Percentiles rank a stretch among this genome's conserved stretches.
These are phyloP conservation scores for Astrothelium macrocarpum DNA, from an alignment of 495 filamentous ascomycete species.

Conservation along the genomic window DNA sequence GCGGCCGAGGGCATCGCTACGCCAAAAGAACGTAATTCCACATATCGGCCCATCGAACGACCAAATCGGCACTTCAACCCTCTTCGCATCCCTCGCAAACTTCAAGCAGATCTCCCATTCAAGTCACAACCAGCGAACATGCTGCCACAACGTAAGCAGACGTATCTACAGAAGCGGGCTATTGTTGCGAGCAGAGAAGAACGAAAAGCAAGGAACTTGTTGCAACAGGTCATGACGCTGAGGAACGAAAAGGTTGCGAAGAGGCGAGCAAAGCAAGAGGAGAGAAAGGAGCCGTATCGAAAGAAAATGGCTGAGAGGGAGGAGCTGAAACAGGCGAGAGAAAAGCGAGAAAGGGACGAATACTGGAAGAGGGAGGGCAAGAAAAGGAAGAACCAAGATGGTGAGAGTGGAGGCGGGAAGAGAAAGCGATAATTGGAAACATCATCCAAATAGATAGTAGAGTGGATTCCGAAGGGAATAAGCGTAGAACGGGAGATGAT, in stretches of 20 bases:
- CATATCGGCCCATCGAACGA: constrained; percentile 76
- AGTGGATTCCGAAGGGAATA: no score
- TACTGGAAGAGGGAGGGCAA: constrained; percentile 92
- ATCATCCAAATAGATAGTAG: no score
- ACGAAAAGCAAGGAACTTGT: constrained; percentile 74
- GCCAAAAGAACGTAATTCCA: constrained; percentile 66
- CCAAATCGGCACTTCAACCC: constrained; percentile 84
- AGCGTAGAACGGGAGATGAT: no score
- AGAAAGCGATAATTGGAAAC: constrained; percentile 49
- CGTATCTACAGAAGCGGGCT: constrained; percentile 89
- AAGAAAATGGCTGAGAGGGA: constrained; percentile 69
- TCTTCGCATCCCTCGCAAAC: constrained; percentile 72
- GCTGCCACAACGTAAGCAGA: constrained; percentile 66
- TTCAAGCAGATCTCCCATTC: constrained; percentile 81
- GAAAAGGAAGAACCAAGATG: constrained; percentile 72
- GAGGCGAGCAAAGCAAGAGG: constrained; percentile 71
- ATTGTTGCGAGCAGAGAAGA: constrained; percentile 79
- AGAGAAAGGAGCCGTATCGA: constrained; percentile 63
- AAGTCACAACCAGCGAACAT: constrained; percentile 82
- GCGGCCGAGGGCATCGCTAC: constrained; percentile 64
- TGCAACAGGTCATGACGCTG: constrained; percentile 87
- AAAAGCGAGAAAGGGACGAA: constrained; percentile 84
- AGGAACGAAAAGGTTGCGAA: constrained; percentile 84
- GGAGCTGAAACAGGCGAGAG: constrained; percentile 71
- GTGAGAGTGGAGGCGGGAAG: constrained; percentile 58